Conservation (phyloP, 1,284 basidiomycete genomes). For the Vanrija pseudolonga region DNA sequence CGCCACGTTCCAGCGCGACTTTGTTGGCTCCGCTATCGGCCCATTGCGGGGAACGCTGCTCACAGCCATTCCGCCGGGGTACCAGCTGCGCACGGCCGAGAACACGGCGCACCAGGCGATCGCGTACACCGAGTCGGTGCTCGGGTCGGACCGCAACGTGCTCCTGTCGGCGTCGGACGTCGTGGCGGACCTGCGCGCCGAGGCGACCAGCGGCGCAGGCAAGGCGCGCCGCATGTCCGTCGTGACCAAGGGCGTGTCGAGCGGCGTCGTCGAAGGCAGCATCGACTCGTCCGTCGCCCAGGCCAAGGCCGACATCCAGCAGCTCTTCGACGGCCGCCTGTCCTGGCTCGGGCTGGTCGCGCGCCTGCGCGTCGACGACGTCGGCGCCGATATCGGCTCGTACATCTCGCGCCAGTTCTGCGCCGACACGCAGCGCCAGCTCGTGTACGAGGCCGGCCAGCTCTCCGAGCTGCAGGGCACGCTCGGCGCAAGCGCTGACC, state of each 20-base stretch:
- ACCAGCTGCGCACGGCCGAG: slow-evolving; percentile 24
- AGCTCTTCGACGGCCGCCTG: slow-evolving; percentile 55
- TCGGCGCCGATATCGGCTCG: slow-evolving; percentile 57
- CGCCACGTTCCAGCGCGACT: slow-evolving; percentile 35
- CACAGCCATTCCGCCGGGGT: slow-evolving; percentile 1
- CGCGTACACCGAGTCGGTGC: slow-evolving; percentile 21
- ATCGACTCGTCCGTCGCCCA: slow-evolving; percentile 53
- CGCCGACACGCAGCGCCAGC: slow-evolving; percentile 64
- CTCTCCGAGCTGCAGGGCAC: slow-evolving; percentile 58
- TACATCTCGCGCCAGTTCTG: slow-evolving; percentile 62
- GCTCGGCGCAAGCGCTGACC: slow-evolving; percentile 53
- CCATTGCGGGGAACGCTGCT: slow-evolving; percentile 23
- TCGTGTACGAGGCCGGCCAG: slow-evolving; percentile 66
- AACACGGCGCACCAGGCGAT: slow-evolving; percentile 20
- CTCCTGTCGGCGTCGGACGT: slow-evolving; percentile 16
- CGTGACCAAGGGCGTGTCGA: slow-evolving; percentile 29
- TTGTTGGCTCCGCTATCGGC: slow-evolving; percentile 36
- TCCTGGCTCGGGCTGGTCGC: slow-evolving; percentile 66
- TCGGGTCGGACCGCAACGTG: slow-evolving; percentile 25
- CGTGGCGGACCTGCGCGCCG: slow-evolving; percentile 15
- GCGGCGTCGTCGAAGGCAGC: slow-evolving; percentile 53
- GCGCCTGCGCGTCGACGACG: slow-evolving; percentile 62
- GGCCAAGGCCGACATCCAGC: slow-evolving; percentile 55
- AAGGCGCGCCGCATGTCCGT: slow-evolving; percentile 33
- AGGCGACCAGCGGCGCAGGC: slow-evolving; percentile 21